phyloP scores from a whole-genome alignment of 306 rosid genomes.

The Nissolia schottii region DNA sequence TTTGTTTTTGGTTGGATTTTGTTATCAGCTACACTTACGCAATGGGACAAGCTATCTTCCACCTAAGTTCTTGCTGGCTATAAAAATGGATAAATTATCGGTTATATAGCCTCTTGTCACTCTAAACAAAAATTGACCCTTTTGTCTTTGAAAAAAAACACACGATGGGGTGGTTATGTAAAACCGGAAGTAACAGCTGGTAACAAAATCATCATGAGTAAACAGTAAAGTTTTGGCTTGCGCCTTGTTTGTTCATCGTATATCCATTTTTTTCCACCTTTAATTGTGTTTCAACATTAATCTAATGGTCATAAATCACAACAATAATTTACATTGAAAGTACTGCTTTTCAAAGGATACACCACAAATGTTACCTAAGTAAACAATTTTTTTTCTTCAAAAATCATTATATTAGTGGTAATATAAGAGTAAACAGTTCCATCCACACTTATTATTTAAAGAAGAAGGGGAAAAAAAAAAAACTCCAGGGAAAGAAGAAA shows the following conservation, averaged over 20 bases:
- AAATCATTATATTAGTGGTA: too few species aligned
- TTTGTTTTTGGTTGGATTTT: conserved; percentile 21
- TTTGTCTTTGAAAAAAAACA: background rate
- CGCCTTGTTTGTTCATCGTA: too few species aligned
- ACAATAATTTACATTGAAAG: too few species aligned
- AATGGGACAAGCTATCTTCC: conserved; percentile 12
- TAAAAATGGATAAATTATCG: conserved; percentile 20
- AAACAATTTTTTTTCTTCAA: too few species aligned
- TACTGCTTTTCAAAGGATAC: too few species aligned
- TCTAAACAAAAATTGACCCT: conserved; percentile 16
- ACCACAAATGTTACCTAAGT: too few species aligned
- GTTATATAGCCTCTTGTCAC: background rate
- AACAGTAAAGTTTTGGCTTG: too few species aligned
- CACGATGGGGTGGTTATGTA: conserved; percentile 8
- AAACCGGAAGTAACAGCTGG: background rate
- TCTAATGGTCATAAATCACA: too few species aligned
- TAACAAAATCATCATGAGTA: background rate
- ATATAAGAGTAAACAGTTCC: background rate
- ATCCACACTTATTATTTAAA: background rate
- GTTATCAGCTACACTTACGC: conserved; percentile 5
- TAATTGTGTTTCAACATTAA: too few species aligned
- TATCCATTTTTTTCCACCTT: too few species aligned
- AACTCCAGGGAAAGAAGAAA: background rate
- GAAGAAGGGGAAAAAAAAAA: background rate
- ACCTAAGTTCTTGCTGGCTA: background rate